Evolutionary conservation across 495 filamentous ascomycete species (phyloP).

Genomic region (Tuber umbilicatum): DNA sequence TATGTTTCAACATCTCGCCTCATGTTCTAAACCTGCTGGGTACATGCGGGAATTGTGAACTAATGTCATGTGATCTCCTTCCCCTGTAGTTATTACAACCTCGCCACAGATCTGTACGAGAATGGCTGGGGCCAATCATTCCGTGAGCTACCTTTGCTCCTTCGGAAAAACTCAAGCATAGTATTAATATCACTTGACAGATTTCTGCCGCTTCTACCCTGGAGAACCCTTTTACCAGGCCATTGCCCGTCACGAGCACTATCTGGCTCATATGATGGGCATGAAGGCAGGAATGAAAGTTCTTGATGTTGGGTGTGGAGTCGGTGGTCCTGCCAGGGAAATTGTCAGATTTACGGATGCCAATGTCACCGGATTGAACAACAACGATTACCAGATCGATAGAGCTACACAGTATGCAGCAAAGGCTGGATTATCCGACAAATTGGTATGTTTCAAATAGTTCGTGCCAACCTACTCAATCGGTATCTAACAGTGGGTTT

Average conservation of each 20-base stretch:
- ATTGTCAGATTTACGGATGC: constrained; percentile 90
- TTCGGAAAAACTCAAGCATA: background rate
- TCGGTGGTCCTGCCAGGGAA: constrained; percentile 94
- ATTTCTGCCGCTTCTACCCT: constrained; percentile 92
- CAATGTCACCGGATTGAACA: constrained; percentile 90
- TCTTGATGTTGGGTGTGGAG: constrained; percentile 94
- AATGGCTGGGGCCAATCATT: constrained; percentile 82
- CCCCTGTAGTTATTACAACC: constrained; percentile 78
- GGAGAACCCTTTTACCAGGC: constrained; percentile 87
- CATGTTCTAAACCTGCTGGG: background rate
- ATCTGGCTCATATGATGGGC: constrained; percentile 84
- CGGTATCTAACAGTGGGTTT: background rate
- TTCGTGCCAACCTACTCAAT: background rate
- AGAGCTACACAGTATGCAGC: constrained; percentile 79
- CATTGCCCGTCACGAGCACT: constrained; percentile 96
- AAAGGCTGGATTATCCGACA: constrained; percentile 71
- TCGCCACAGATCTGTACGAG: constrained; percentile 95
- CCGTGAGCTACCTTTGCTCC: constrained; percentile 12
- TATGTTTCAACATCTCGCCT: constrained; percentile 47
- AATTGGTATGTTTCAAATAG: constrained; percentile 43
- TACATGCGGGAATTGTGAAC: background rate
- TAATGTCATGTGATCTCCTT: background rate
- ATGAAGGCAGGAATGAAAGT: constrained; percentile 82
- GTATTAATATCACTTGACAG: constrained; percentile 2
- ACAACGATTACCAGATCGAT: constrained; percentile 99